Base-by-base conservation (phyloP, 1,139 yeast species). In the Yamadazyma taylorii region DNA sequence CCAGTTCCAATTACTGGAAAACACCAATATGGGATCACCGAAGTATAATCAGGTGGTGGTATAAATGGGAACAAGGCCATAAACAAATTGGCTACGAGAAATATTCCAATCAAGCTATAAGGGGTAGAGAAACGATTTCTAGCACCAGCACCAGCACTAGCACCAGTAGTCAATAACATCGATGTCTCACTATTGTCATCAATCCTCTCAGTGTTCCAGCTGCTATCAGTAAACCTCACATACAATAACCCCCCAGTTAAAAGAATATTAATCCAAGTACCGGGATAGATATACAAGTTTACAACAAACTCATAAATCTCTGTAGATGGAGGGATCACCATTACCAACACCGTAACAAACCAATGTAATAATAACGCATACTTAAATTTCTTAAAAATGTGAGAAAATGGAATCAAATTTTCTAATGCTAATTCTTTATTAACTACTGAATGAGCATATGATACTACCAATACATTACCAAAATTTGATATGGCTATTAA, bases 391-490 rank as follows among this genome's bases (percentile, higher is more conserved):
- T 76, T 73, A 65, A 75, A 78, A 40, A 77, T 67, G 11, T 57
- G 57, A 7, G 89, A 77, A 52, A 79, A 82, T 21, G 95, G 95
- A 30, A 85, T 55, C 42, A 83, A 75, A 45, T 85, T 84, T 53
- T 82, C 89, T 45, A 78, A 72, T 11, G 86, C 92, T 39, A 85
- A 65, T 50, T 84, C 89, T 53, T 82, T 88, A 48, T 84, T 79
- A 41, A 85, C 83, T 50, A 88, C 71, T 15, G 88, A 85, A 54
- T 85, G 94, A 1, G 92, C 83, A 55, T 79, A 85, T 24, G 84
- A 79, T 25, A 85, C 94, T 31, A 85, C 81, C 60, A 85, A 65
- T 21, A 85, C 92, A 52, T 85, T 85, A 24, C 95, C 95, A 32
- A 85, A 61, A 19, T 88, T 87, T 45, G 86, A 79, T 27, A 84